Evolutionary conservation across 108 stramenopile species (phyloP), one percentile per base, ranked within the genome.

Genomic region (Nitzschia sp.): DNA sequence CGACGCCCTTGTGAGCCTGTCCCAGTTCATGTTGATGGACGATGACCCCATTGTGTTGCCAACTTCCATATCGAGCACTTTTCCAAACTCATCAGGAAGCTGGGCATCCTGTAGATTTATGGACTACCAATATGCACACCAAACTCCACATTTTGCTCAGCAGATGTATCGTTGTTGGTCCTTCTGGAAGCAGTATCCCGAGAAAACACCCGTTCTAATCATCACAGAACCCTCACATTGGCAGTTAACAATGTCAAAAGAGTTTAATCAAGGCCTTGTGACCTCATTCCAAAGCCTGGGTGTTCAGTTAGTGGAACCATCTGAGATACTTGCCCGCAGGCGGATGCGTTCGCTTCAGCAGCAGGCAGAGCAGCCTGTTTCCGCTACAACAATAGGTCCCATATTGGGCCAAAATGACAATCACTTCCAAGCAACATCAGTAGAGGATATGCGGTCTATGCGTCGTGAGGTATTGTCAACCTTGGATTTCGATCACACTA

Each of bases 131-230:
- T 65, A 65, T 40, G 20, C 53, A 6, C 26, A 26, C 8, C 60
- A 69, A 14, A 63, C 66, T 38, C 75, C 75, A 5, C 75, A 76
- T 37, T 38, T 46, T 22, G 72, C 72, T 44, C 75, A 76, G 44
- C 68, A 69, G 48, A 12, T 76, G 7, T 69, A 59, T 46, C 52
- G 55, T 8, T 76, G 75, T 46, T 69, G 51, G 41, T 62, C 67
- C 15, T 76, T 48, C 34, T 76, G 75, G 75, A 41, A n/a, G 48
- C 29, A 12, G 39, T 20, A 64, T 64, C 29, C 59, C 0, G 15
- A 69, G 8, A 57, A 69, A 51, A 57, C 48, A 12, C 60, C 60
- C 3, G 38, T 51, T 17, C 66, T 76, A 21, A 2, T 65, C 29
- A 65, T 12, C 51, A 46, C 41, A 12, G 14, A 38, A 14, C 51